phyloP scores from a whole-genome alignment of 345 rosid genomes.

The Draba incana region DNA sequence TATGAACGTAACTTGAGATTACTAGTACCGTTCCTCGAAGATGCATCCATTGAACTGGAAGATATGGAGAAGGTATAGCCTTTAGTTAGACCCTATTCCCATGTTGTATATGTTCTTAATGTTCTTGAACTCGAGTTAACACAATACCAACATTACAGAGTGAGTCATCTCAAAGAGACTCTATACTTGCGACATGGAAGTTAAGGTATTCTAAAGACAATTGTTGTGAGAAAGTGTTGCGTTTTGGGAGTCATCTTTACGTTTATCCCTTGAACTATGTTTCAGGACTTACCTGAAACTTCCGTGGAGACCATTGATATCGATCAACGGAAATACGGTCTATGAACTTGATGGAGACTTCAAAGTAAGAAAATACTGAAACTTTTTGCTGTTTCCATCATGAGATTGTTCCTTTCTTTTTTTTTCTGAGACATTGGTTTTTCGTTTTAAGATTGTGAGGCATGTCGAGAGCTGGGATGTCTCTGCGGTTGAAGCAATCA shows the following conservation, averaged over 20 bases:
- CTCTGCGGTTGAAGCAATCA: constrained; percentile 73
- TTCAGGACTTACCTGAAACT: constrained; percentile 84
- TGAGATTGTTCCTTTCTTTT: background rate
- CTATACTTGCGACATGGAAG: constrained; percentile 70
- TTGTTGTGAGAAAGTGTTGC: background rate
- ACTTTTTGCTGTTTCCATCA: background rate
- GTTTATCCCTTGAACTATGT: constrained; percentile 12
- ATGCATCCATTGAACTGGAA: constrained; percentile 68
- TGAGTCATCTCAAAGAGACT: constrained; percentile 34
- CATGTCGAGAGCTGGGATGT: constrained; percentile 88
- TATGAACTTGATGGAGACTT: constrained; percentile 59
- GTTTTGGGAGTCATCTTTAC: constrained; percentile 3
- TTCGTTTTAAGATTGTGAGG: constrained; percentile 54
- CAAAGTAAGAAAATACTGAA: constrained; percentile 46
- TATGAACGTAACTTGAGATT: constrained; percentile 81
- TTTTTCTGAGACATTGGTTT: background rate
- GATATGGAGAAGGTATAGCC: constrained; percentile 64
- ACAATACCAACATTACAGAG: constrained; percentile 34
- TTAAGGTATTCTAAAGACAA: constrained; percentile 55
- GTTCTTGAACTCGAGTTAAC: constrained; percentile 19
- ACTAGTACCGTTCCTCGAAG: constrained; percentile 83
- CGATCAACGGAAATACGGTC: constrained; percentile 61
- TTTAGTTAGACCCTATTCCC: constrained; percentile 7
- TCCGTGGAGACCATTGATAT: constrained; percentile 81
- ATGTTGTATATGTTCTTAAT: constrained; percentile 17